A percentile compares a stretch with the other conserved stretches of the same genome.
These are phyloP conservation scores for Lactarius deliciosus DNA, from an alignment of 768 basidiomycete species.

Conservation along the genomic window DNA sequence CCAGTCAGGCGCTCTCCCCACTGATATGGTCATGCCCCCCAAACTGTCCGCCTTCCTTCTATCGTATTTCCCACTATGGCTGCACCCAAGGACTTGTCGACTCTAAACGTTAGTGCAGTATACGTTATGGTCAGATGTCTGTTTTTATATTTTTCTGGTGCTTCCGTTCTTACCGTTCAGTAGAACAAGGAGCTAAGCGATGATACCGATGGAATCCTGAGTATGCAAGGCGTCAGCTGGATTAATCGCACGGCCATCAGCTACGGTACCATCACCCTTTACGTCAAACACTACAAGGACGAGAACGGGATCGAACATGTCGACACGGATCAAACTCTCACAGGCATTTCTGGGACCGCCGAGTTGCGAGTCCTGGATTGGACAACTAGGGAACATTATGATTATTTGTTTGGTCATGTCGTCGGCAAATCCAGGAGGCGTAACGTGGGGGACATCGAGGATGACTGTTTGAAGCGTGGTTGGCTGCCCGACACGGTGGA, in stretches of 20 bases:
- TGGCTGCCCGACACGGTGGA: slow-evolving; percentile 44
- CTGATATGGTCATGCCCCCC: neutral
- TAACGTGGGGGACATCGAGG: slow-evolving; percentile 35
- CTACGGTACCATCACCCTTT: slow-evolving; percentile 55
- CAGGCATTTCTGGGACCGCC: slow-evolving; percentile 54
- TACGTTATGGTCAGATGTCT: slow-evolving; percentile 10
- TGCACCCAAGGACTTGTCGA: slow-evolving; percentile 2
- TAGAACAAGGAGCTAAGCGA: slow-evolving; percentile 72
- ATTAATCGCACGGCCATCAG: slow-evolving; percentile 60
- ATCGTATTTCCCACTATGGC: neutral
- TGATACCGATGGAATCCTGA: slow-evolving; percentile 57
- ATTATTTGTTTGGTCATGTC: slow-evolving; percentile 61
- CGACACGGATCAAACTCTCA: slow-evolving; percentile 59
- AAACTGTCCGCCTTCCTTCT: neutral
- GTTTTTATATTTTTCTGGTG: neutral
- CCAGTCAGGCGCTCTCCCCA: neutral
- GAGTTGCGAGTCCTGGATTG: slow-evolving; percentile 58
- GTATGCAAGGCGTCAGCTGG: slow-evolving; percentile 72
- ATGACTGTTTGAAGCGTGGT: slow-evolving; percentile 40
- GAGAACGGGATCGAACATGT: slow-evolving; percentile 60
- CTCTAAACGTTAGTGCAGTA: neutral
- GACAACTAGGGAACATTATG: slow-evolving; percentile 48
- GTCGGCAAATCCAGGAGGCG: slow-evolving; percentile 41
- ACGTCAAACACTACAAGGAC: slow-evolving; percentile 60
- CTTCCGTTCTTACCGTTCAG: no score